phyloP scores from a whole-genome alignment of 331 rosid species.

The Quercus phellos region DNA sequence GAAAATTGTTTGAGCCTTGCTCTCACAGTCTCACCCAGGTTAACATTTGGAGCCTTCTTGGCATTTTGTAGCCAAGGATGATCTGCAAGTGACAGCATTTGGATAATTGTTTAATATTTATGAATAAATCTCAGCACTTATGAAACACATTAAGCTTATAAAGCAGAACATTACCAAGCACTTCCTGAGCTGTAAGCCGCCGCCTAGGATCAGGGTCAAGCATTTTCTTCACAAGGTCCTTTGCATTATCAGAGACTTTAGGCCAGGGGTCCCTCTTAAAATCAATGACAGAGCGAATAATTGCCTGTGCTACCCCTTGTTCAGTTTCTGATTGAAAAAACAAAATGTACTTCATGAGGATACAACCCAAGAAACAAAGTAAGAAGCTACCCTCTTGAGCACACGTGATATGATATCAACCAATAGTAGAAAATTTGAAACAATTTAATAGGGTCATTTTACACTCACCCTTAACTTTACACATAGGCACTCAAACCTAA shows the following conservation, averaged over 20 bases:
- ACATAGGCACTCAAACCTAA: neutral
- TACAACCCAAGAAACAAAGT: neutral
- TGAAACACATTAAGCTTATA: neutral
- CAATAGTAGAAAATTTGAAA: neutral
- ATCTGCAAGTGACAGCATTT: conserved; percentile 17
- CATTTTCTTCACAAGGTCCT: conserved; percentile 61
- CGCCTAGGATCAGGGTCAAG: conserved; percentile 50
- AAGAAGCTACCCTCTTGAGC: neutral
- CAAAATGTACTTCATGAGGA: conserved; percentile 1
- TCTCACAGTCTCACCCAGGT: conserved; percentile 57
- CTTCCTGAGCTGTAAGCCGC: conserved; percentile 55
- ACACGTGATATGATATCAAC: neutral
- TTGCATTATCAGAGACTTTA: conserved; percentile 55
- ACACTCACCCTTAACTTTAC: neutral
- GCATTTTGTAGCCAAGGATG: conserved; percentile 59
- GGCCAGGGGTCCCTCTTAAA: conserved; percentile 71
- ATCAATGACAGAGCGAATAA: conserved; percentile 53
- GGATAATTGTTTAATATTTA: neutral
- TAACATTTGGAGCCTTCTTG: conserved; percentile 57
- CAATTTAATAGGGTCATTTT: neutral
- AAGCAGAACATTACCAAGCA: conserved; percentile 38
- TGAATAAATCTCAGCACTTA: neutral
- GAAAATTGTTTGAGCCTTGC: conserved; percentile 62
- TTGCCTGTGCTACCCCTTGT: conserved; percentile 64
- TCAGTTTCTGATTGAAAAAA: conserved; percentile 45